Conservation (phyloP, 1,284 basidiomycete species). For the Hemileia vastatrix region DNA sequence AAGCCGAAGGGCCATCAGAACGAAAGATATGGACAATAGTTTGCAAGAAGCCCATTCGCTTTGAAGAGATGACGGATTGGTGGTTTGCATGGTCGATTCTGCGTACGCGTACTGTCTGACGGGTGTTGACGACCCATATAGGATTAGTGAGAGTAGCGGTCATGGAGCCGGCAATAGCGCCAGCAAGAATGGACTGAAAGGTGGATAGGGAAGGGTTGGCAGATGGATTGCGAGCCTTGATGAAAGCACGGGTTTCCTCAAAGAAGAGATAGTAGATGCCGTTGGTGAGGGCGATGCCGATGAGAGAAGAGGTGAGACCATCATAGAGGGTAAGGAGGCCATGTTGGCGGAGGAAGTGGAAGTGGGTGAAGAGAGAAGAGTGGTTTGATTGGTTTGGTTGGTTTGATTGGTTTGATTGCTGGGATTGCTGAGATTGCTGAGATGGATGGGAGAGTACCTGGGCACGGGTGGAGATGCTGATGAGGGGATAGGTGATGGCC, state of each 20-base stretch:
- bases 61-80: slow-evolving; percentile 30
- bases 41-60: slow-evolving; percentile 59
- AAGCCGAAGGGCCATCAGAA: slow-evolving; percentile 66
- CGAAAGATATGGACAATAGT: slow-evolving; percentile 64
- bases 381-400: slow-evolving; percentile 52
- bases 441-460: slow-evolving; percentile 52
- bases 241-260: slow-evolving; percentile 42
- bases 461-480: slow-evolving; percentile 83
- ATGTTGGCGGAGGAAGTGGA: not conserved
- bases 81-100: slow-evolving; percentile 17
- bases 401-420: not conserved
- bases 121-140: slow-evolving; percentile 69
- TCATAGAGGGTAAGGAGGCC: slow-evolving; percentile 77
- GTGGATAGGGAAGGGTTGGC: slow-evolving; percentile 62
- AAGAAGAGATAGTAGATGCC: slow-evolving; percentile 52
- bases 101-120: slow-evolving; percentile 53
- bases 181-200: slow-evolving; percentile 78
- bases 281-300: slow-evolving; percentile 89
- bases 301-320: slow-evolving; percentile 71
- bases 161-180: slow-evolving; percentile 78
- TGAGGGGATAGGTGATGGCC: slow-evolving; percentile 54
- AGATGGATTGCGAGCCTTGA: slow-evolving; percentile 48
- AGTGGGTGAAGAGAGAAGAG: slow-evolving; percentile 9
- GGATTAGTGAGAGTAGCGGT: slow-evolving; percentile 88
- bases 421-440: slow-evolving; percentile 10